A percentile compares a stretch with the other conserved stretches of the same genome.
Conservation (phyloP, 495 filamentous ascomycete species). For the Hapsidospora chrysogenum region DNA sequence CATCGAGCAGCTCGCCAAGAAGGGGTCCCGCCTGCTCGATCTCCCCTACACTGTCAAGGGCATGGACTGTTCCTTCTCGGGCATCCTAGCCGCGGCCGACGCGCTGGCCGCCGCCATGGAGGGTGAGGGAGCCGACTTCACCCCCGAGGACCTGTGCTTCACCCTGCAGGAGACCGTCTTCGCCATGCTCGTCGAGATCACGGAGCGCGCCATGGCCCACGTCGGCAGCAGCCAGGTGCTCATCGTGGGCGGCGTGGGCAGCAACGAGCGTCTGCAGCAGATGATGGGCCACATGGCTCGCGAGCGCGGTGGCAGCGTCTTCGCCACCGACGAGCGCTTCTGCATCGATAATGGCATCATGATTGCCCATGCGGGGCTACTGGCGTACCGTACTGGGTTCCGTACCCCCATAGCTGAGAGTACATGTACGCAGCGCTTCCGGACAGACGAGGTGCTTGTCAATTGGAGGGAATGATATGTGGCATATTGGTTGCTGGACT, state of each 20-base stretch:
- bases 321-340: conserved; percentile 90
- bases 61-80: conserved; percentile 93
- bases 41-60: conserved; percentile 94
- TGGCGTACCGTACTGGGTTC: conserved; percentile 69
- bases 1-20: conserved; percentile 89
- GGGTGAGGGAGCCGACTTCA: conserved; percentile 32
- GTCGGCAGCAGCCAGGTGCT: conserved; percentile 81
- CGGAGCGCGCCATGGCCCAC: conserved; percentile 96
- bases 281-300: conserved; percentile 98
- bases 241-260: conserved; percentile 96
- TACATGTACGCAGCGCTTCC: conserved; percentile 84
- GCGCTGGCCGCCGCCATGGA: conserved; percentile 43
- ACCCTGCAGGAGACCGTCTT: conserved; percentile 88
- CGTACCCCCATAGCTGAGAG: conserved; percentile 60
- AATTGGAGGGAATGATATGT: conserved; percentile 73
- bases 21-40: conserved; percentile 51
- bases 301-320: conserved; percentile 78
- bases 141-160: conserved; percentile 82
- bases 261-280: conserved; percentile 85
- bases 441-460: conserved; percentile 86
- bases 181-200: conserved; percentile 97
- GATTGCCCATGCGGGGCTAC: conserved; percentile 91
- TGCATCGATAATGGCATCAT: conserved; percentile 99
- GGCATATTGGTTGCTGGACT: too few relatives aligned
- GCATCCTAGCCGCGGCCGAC: conserved; percentile 74